Evolutionary conservation across 352 stramenopile genomes (phyloP).

Genomic region (Globisporangium nunn): DNA sequence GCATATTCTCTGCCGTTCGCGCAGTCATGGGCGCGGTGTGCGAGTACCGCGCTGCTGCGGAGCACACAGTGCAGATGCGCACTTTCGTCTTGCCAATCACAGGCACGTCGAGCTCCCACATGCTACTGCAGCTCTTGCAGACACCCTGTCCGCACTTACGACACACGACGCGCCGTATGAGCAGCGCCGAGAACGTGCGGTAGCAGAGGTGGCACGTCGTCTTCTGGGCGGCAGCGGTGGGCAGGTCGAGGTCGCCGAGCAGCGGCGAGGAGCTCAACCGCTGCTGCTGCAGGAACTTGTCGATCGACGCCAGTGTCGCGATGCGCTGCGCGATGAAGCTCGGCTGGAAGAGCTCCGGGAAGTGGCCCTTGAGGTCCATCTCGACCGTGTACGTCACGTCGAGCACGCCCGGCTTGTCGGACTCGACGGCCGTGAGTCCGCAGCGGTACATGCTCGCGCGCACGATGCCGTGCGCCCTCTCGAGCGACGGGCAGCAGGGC

Average conservation of each 20-base stretch:
- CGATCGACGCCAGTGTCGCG: conserved; percentile 55
- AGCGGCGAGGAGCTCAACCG: conserved; percentile 68
- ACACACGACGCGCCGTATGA: conserved; percentile 45
- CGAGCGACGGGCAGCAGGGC: conserved; percentile 41
- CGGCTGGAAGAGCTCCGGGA: conserved; percentile 61
- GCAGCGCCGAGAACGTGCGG: conserved; percentile 49
- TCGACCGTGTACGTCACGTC: conserved; percentile 81
- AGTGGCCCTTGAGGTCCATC: conserved; percentile 79
- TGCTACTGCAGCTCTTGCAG: conserved; percentile 70
- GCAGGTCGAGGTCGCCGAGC: conserved; percentile 72
- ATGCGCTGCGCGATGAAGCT: conserved; percentile 64
- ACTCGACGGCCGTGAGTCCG: conserved; percentile 72
- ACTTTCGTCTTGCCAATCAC: conserved; percentile 73
- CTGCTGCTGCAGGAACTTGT: conserved; percentile 76
- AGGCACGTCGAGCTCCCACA: conserved; percentile 75
- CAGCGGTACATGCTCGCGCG: conserved; percentile 75
- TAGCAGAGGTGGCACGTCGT: conserved; percentile 68
- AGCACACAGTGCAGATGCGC: conserved; percentile 81
- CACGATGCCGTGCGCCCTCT: conserved; percentile 55
- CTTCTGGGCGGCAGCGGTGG: conserved; percentile 1
- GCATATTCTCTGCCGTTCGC: not conserved
- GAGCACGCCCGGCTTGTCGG: conserved; percentile 59
- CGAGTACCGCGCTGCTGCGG: conserved; percentile 54
- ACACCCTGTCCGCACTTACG: conserved; percentile 75
- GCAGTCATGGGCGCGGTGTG: conserved; percentile 24